Evolutionary conservation across 2,329 filamentous ascomycete genomes (phyloP).

Genomic region (Lasiodiplodia gonubiensis): DNA sequence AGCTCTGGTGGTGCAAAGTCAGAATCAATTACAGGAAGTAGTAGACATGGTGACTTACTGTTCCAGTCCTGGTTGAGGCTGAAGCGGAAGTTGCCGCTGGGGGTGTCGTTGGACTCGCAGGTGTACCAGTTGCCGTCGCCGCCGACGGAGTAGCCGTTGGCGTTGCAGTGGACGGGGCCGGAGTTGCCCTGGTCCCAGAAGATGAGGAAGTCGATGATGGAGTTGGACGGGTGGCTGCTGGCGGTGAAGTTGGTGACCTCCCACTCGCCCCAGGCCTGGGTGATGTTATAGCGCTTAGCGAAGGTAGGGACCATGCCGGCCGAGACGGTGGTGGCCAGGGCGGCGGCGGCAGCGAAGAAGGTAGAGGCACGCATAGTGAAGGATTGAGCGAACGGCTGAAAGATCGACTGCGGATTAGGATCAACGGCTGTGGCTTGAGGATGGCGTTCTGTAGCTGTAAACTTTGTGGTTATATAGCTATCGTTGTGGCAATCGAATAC

Average conservation of each 20-base stretch:
- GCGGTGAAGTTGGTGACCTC: constrained; percentile 18
- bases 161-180: constrained; percentile 1
- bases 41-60: neutral
- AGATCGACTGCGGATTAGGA: neutral
- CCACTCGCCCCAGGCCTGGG: constrained; percentile 18
- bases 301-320: neutral
- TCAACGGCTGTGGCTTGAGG: neutral
- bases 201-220: constrained; percentile 8
- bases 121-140: neutral
- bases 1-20: neutral
- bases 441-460: neutral
- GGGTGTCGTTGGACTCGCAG: neutral
- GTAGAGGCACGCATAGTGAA: constrained; percentile 6
- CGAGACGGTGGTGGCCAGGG: constrained; percentile 2
- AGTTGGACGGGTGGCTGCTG: neutral
- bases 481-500: neutral
- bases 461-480: constrained; percentile 1
- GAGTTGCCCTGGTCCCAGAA: constrained; percentile 11
- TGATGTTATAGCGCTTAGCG: constrained; percentile 22
- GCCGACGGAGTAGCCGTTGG: neutral
- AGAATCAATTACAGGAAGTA: neutral
- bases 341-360: constrained; percentile 15
- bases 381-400: neutral
- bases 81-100: neutral
- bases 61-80: neutral